A percentile compares a stretch with the other conserved stretches of the same genome.
Evolutionary conservation across 495 filamentous ascomycete genomes (phyloP).

Genomic region (Stereocaulon alpinum): DNA sequence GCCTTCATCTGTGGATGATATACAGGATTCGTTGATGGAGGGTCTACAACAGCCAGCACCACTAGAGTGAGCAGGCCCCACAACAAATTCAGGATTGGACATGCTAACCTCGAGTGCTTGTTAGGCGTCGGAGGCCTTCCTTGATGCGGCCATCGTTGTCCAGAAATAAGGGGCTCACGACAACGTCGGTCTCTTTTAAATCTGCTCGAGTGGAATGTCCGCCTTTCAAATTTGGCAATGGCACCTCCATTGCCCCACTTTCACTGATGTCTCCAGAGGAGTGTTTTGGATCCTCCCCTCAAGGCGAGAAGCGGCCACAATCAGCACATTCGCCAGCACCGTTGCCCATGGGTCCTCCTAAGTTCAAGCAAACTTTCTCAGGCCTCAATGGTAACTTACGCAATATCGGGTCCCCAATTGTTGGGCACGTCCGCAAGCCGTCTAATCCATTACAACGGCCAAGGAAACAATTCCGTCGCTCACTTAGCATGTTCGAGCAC

Average conservation of each 20-base stretch:
- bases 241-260: conserved; percentile 41
- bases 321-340: conserved; percentile 45
- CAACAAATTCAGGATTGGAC: neutral
- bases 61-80: conserved; percentile 17
- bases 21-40: conserved; percentile 34
- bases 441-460: conserved; percentile 65
- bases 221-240: conserved; percentile 65
- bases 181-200: conserved; percentile 38
- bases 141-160: conserved; percentile 51
- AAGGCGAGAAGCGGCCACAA: conserved; percentile 53
- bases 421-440: conserved; percentile 56
- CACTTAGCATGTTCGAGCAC: conserved; percentile 94
- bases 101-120: conserved; percentile 1
- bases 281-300: conserved; percentile 70
- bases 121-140: conserved; percentile 47
- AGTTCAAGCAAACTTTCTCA: conserved; percentile 50
- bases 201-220: conserved; percentile 47
- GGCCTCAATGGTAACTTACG: conserved; percentile 39
- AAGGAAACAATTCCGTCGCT: conserved; percentile 79
- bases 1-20: neutral
- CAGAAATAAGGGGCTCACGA: conserved; percentile 48
- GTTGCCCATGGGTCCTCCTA: conserved; percentile 40
- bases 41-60: conserved; percentile 10
- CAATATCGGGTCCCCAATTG: conserved; percentile 59
- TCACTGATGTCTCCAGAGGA: conserved; percentile 60